Evolutionary conservation across 164 flowering plant species (phyloP).

Genomic region (Berberis vulgaris): DNA sequence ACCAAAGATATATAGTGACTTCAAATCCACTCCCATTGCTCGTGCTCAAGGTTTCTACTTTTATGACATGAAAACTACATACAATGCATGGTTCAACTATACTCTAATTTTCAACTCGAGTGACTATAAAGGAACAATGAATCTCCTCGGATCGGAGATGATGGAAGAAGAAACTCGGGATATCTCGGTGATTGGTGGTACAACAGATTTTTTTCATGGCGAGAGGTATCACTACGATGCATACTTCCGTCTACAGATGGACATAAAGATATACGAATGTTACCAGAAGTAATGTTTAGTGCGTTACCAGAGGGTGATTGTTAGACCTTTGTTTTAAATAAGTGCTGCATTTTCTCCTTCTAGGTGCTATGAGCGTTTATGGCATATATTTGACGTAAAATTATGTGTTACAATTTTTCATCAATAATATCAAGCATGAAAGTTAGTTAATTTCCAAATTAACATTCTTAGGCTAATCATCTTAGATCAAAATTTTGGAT

Average conservation of each 20-base stretch:
- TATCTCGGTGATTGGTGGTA: slow-evolving; percentile 67
- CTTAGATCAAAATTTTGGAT: too few species aligned
- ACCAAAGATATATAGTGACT: slow-evolving; percentile 43
- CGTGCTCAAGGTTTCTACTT: slow-evolving; percentile 78
- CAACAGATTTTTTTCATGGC: slow-evolving; percentile 77
- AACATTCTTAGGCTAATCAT: too few species aligned
- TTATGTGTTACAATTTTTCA: too few species aligned
- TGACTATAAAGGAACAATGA: slow-evolving; percentile 42
- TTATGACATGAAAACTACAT: slow-evolving; percentile 46
- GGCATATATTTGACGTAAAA: too few species aligned
- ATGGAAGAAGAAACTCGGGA: slow-evolving; percentile 69
- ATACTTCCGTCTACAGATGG: slow-evolving; percentile 57
- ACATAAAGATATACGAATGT: slow-evolving; percentile 72
- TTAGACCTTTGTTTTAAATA: too few species aligned
- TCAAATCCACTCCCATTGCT: slow-evolving; percentile 43
- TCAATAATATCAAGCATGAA: too few species aligned
- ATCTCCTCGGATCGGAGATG: slow-evolving; percentile 63
- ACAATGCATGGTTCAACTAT: slow-evolving; percentile 57
- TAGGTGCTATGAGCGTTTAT: too few species aligned
- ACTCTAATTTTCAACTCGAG: slow-evolving; percentile 58
- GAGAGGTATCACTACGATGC: slow-evolving; percentile 64
- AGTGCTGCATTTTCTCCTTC: too few species aligned
- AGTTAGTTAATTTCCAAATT: too few species aligned
- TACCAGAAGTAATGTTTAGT: slow-evolving; percentile 6
- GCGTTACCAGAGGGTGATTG: too few species aligned